Evolutionary conservation across 1,284 basidiomycete genomes (phyloP).

Genomic region (Pisolithus thermaeus): DNA sequence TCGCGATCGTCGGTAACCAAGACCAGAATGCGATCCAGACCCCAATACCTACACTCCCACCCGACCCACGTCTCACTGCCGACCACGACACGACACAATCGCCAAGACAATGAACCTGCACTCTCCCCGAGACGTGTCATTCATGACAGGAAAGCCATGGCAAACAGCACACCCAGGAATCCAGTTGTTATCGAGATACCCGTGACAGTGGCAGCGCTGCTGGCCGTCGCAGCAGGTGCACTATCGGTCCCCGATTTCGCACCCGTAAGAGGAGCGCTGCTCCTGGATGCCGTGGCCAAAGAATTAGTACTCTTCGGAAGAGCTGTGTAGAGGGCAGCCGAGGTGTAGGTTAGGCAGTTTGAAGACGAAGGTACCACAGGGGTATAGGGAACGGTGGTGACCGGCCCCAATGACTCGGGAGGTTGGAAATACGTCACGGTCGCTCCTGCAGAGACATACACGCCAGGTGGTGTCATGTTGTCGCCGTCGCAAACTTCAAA

Average conservation of each 20-base stretch:
- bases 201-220: constrained; percentile 28
- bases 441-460: constrained; percentile 34
- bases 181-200: constrained; percentile 35
- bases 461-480: constrained; percentile 29
- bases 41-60: too few relatives aligned
- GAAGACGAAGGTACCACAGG: constrained; percentile 54
- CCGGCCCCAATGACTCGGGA: constrained; percentile 51
- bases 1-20: too few relatives aligned
- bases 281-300: constrained; percentile 12
- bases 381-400: constrained; percentile 56
- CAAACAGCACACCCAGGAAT: constrained; percentile 37
- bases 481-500: constrained; percentile 63
- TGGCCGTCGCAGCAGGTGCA: constrained; percentile 23
- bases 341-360: constrained; percentile 56
- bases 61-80: not conserved
- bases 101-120: not conserved
- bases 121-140: not conserved
- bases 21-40: too few relatives aligned
- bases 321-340: constrained; percentile 41
- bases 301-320: constrained; percentile 17
- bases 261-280: constrained; percentile 18
- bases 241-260: constrained; percentile 17
- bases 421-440: constrained; percentile 54
- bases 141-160: constrained; percentile 41
- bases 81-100: not conserved